Base-by-base conservation (phyloP, 441 rosid species). In the Theobroma grandiflorum region DNA sequence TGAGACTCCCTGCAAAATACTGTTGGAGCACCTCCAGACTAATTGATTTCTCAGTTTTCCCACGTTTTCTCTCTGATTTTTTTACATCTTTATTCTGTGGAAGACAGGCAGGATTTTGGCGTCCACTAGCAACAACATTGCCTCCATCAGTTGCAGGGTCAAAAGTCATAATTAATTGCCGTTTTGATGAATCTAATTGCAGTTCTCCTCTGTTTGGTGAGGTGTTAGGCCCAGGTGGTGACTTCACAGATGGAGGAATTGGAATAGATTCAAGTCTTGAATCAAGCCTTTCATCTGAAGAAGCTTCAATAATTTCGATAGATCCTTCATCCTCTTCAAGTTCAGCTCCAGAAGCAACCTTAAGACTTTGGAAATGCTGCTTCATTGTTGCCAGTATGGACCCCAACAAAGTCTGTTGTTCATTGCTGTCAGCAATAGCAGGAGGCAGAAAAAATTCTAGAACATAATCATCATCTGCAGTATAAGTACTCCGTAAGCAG, bases 21-120 rank as follows among this genome's bases (percentile, higher is more conserved):
- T 88, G 95, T 74, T 93, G 99, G 73, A 96, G 97, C 82, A 96
- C 97, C 78, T 94, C 97, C 9, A 96, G 84, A 84, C 98, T 93
- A 74, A 94, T 93, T 16, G 92, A 83, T 89, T 93, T 96, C 88
- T 94, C 98, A 50, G 99, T 85, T 85, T 96, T 96, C 61, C 98
- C 97, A 59, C 95, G 99, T 72, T 91, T 95, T 68, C 87, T 87
- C 82, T 88, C 85, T n/a, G 88, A 80, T 52, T 86, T 93, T 84
- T 80, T 89, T n/a, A 74, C 59, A n/a, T 65, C 79, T 82, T 91
- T 89, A 77, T 80, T 82, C 78, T 83, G 84, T 14, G 83, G 80
- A 74, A 74, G 63, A 80, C 84, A 69, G 63, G 79, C 75, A 38
- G 63, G 80, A 75, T 33, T 77, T n/a, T 78, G 75, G 58, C 76